Evolutionary conservation across 202 grass and related monocot species (phyloP).

Genomic region (Brachypodium distachyon): DNA sequence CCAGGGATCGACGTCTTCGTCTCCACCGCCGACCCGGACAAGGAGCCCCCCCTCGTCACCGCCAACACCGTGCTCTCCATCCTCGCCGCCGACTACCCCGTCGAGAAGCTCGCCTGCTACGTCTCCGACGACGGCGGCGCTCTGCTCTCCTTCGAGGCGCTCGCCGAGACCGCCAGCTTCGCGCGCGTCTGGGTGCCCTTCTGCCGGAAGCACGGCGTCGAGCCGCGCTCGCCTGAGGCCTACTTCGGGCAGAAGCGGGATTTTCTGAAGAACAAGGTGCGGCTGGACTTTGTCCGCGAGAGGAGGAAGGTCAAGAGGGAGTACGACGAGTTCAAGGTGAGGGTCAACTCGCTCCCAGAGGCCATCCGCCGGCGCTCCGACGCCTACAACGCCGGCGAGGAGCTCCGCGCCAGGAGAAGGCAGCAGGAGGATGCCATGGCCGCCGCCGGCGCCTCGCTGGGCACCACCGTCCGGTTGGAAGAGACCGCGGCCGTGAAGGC

Average conservation of each 20-base stretch:
- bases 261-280: constrained; percentile 79
- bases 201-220: constrained; percentile 83
- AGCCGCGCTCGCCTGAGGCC: constrained; percentile 67
- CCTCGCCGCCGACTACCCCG: constrained; percentile 80
- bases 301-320: constrained; percentile 82
- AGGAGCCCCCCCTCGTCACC: constrained; percentile 85
- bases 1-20: constrained; percentile 79
- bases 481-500: constrained; percentile 32
- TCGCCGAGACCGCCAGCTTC: constrained; percentile 82
- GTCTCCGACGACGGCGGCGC: constrained; percentile 81
- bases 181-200: constrained; percentile 72
- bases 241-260: constrained; percentile 74
- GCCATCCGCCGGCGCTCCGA: constrained; percentile 71
- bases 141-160: constrained; percentile 82
- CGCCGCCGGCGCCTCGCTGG: background rate
- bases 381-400: constrained; percentile 84
- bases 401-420: constrained; percentile 42
- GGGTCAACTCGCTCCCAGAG: constrained; percentile 72
- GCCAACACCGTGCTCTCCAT: constrained; percentile 95
- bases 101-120: constrained; percentile 90
- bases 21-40: constrained; percentile 83
- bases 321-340: constrained; percentile 94
- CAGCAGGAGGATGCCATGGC: constrained; percentile 40
- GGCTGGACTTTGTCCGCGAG: constrained; percentile 73
- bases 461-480: background rate